Base-by-base conservation (phyloP, 306 rosid species). In the Malus sylvestris region DNA sequence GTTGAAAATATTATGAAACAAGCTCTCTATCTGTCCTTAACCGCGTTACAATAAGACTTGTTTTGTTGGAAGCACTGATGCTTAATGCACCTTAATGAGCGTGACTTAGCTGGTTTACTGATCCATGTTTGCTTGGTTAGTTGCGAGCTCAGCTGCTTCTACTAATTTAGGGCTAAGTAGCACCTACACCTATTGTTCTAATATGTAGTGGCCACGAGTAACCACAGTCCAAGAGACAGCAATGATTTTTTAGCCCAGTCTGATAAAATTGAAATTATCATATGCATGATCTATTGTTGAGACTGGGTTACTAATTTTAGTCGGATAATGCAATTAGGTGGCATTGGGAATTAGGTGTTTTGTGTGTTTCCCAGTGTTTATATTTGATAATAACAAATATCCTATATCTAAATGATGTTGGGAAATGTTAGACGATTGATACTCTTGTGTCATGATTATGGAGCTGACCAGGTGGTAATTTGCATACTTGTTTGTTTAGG, bases 401-500 rank as follows among this genome's bases (percentile, higher is more conserved):
- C 30, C 65, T 25, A 10, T 30, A 23, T 35, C 40, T 35, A 35
- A 35, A 35, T 59, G 33, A 59, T 57, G 61, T 57, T n/a, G 23
- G 25, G 27, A 57, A 63, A 30, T 30, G 42, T 30, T 29, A 63
- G 20, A 32, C n/a, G 32, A 15, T 63, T 16, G 23, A 30, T 63
- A 29, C 68, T 6, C 7, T 7, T 13, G 11, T 33, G 5, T 33
- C 25, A 65, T 33, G 27, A 35, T 38, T 38, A 10, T 29, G 69
- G 15, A 19, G 69, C 27, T 65, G 16, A 65, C 8, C 25, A 19
- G 1, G 35, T 65, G 67, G 45, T 65, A 18, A 65, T 32, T 65
- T 33, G 27, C 4, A 33, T 33, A 19, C 16, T 8, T 33, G 20
- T 20, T 19, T 18, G 58, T 76, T 78, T 81, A 92, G 98, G 97